These are phyloP conservation scores for Athelia psychrophila DNA, from an alignment of 1,284 basidiomycete genomes.

Conservation along the genomic window DNA sequence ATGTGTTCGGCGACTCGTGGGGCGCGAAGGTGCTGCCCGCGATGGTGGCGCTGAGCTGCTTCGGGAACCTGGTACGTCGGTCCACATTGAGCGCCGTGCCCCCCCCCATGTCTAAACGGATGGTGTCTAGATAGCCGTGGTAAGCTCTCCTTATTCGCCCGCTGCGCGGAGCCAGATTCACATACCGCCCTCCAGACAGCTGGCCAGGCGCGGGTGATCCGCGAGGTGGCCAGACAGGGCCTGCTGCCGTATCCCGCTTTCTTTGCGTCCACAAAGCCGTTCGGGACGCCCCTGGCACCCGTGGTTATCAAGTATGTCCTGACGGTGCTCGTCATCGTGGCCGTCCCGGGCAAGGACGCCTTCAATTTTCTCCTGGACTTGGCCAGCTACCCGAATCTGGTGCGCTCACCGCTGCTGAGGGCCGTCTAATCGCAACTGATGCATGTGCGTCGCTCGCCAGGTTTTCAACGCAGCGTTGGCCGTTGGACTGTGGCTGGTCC, in stretches of 20 bases:
- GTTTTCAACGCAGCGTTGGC: slow-evolving; percentile 38
- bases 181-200: slow-evolving; percentile 26
- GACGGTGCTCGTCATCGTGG: slow-evolving; percentile 51
- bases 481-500: slow-evolving; percentile 39
- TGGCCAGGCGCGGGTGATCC: slow-evolving; percentile 44
- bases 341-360: slow-evolving; percentile 50
- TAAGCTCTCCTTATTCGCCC: slow-evolving; percentile 5
- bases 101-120: too few relatives aligned
- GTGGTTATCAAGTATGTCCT: slow-evolving; percentile 45
- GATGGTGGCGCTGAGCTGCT: slow-evolving; percentile 39
- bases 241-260: slow-evolving; percentile 40
- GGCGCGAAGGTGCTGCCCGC: slow-evolving; percentile 36
- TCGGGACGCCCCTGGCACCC: slow-evolving; percentile 45
- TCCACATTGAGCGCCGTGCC: neutral
- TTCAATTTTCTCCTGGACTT: slow-evolving; percentile 41
- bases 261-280: slow-evolving; percentile 43
- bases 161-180: neutral
- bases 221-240: slow-evolving; percentile 37
- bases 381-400: neutral
- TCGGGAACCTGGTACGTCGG: slow-evolving; percentile 37
- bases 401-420: neutral
- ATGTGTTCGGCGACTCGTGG: slow-evolving; percentile 42
- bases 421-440: slow-evolving; percentile 16
- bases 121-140: slow-evolving; percentile 18
- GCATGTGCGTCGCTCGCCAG: slow-evolving; percentile 36